Conservation (phyloP, 352 stramenopile genomes). For the Phytophthora fragariae region DNA sequence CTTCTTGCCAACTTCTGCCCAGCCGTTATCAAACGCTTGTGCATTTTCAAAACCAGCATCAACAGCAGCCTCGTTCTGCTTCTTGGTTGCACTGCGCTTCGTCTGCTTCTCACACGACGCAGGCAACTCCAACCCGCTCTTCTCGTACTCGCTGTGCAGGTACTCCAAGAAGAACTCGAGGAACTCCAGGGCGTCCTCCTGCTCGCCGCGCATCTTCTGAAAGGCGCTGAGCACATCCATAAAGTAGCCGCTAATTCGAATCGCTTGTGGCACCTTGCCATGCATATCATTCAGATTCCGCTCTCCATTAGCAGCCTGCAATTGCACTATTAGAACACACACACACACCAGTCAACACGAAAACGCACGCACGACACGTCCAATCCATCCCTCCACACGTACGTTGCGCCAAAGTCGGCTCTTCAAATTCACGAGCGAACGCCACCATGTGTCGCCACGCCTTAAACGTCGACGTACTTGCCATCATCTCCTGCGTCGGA, state of each 20-base stretch:
- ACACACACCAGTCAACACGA: background rate
- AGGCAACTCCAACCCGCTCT: conserved; percentile 68
- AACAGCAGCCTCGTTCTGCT: conserved; percentile 17
- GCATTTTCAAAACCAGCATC: conserved; percentile 30
- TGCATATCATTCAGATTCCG: conserved; percentile 39
- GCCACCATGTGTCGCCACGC: conserved; percentile 83
- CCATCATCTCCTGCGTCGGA: conserved; percentile 54
- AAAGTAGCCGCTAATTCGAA: conserved; percentile 85
- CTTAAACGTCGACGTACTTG: conserved; percentile 60
- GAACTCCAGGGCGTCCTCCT: conserved; percentile 89
- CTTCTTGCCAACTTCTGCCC: conserved; percentile 79
- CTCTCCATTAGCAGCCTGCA: conserved; percentile 31
- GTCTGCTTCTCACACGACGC: conserved; percentile 70
- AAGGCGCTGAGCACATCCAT: conserved; percentile 85
- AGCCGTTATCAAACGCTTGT: conserved; percentile 67
- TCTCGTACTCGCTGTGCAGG: conserved; percentile 84
- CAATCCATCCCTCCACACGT: conserved; percentile 27
- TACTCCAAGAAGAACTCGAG: conserved; percentile 89
- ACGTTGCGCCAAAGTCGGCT: conserved; percentile 75
- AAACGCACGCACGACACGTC: background rate
- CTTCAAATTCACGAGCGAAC: conserved; percentile 85
- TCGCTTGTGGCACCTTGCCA: conserved; percentile 69
- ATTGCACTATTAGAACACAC: conserved; percentile 31
- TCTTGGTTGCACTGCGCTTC: conserved; percentile 37
- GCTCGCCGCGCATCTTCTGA: conserved; percentile 82